phyloP scores from a whole-genome alignment of 2,329 filamentous ascomycete genomes.

The Calonectria pseudoreteaudii region DNA sequence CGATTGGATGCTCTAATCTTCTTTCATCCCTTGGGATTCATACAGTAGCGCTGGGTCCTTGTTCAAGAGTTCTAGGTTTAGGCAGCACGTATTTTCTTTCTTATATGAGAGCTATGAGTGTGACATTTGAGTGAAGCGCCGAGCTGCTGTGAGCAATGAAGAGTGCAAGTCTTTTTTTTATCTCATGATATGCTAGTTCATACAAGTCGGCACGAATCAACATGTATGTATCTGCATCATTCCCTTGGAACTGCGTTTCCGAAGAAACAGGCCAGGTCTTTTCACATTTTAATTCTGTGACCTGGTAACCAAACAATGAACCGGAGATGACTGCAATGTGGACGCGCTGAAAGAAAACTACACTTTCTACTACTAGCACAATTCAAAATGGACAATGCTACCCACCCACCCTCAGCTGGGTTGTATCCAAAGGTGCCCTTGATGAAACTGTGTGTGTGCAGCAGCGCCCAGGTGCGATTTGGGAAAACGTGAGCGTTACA shows the following conservation, averaged over 20 bases:
- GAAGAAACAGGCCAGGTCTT: neutral
- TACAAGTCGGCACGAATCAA: neutral
- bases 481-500: neutral
- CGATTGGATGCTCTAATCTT: slow-evolving; percentile 15
- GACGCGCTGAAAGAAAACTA: neutral
- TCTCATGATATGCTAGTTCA: neutral
- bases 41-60: slow-evolving; percentile 1
- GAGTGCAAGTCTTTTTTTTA: neutral
- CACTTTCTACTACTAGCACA: neutral
- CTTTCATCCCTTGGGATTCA: slow-evolving; percentile 16
- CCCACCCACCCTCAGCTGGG: neutral
- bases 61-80: neutral
- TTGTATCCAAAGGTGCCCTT: neutral
- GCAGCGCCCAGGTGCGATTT: neutral
- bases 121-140: slow-evolving; percentile 22
- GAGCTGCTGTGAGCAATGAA: too few species aligned
- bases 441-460: neutral
- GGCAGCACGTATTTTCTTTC: slow-evolving; percentile 21
- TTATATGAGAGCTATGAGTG: slow-evolving; percentile 16
- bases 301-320: neutral
- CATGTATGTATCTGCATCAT: neutral
- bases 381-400: neutral
- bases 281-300: neutral
- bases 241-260: neutral
- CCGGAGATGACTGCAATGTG: neutral